A percentile compares a stretch with the other conserved stretches of the same genome.
Evolutionary conservation across 768 basidiomycete species (phyloP).

Genomic region (Lactifluus piperatus): DNA sequence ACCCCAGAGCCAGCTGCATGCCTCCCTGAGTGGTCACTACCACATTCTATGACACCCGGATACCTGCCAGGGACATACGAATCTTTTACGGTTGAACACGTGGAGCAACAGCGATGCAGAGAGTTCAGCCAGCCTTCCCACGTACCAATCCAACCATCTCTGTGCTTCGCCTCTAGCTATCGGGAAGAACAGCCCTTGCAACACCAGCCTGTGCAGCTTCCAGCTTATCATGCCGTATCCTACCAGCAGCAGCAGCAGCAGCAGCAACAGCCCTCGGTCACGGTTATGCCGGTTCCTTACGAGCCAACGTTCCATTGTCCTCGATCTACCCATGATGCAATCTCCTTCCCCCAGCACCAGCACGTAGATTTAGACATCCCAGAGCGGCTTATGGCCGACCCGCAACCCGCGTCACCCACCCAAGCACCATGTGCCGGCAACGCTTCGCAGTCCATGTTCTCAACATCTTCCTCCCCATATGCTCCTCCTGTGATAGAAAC

Average conservation of each 20-base stretch:
- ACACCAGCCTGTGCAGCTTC: neutral
- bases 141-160: neutral
- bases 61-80: neutral
- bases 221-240: neutral
- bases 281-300: neutral
- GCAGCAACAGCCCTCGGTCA: neutral
- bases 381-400: neutral
- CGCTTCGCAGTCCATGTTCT: neutral
- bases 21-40: neutral
- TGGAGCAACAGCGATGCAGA: neutral
- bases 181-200: neutral
- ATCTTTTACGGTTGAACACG: neutral
- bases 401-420: neutral
- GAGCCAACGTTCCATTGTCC: too few relatives aligned
- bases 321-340: neutral
- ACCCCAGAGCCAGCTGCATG: neutral
- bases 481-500: neutral
- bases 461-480: neutral
- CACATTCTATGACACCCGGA: neutral
- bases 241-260: neutral
- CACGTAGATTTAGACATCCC: neutral
- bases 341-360: neutral
- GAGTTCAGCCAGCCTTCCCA: neutral
- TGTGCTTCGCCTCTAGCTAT: neutral
- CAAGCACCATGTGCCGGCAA: neutral